Conservation (phyloP, 2,329 filamentous ascomycete genomes). For the Trichoderma harzianum region DNA sequence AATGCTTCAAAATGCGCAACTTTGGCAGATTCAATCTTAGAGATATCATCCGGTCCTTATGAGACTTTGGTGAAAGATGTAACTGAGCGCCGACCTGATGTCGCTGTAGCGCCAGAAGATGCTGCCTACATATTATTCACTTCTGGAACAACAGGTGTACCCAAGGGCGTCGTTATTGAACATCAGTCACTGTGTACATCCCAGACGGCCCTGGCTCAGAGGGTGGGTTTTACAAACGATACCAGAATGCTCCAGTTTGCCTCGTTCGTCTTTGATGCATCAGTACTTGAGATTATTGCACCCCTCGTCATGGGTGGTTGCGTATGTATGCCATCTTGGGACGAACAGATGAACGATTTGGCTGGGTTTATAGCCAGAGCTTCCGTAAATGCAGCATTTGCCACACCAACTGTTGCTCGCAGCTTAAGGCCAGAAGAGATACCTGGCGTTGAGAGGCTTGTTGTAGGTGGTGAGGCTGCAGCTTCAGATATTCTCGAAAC, state of each 20-base stretch:
- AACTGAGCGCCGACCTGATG: not conserved
- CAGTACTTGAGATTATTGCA: constrained; percentile 15
- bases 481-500: not conserved
- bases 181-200: constrained; percentile 1
- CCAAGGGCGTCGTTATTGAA: constrained; percentile 12
- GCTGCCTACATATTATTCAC: constrained; percentile 14
- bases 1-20: not conserved
- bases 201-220: not conserved
- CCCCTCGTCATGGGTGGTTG: constrained; percentile 1
- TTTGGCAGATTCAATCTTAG: too few species aligned
- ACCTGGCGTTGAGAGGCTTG: not conserved
- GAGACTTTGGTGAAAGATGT: not conserved
- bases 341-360: constrained; percentile 13
- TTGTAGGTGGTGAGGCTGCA: constrained; percentile 5
- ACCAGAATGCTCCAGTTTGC: constrained; percentile 19
- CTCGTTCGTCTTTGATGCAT: constrained; percentile 20
- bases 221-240: not conserved
- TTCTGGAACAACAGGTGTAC: constrained; percentile 13
- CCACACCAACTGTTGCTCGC: constrained; percentile 3
- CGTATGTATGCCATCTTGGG: constrained; percentile 21
- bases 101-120: not conserved
- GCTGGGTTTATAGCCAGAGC: not conserved
- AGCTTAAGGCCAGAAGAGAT: not conserved
- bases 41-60: not conserved
- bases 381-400: not conserved